Evolutionary conservation across 352 stramenopile genomes (phyloP), one percentile per base, ranked within the genome.

Genomic region (Peronosclerospora sorghi): DNA sequence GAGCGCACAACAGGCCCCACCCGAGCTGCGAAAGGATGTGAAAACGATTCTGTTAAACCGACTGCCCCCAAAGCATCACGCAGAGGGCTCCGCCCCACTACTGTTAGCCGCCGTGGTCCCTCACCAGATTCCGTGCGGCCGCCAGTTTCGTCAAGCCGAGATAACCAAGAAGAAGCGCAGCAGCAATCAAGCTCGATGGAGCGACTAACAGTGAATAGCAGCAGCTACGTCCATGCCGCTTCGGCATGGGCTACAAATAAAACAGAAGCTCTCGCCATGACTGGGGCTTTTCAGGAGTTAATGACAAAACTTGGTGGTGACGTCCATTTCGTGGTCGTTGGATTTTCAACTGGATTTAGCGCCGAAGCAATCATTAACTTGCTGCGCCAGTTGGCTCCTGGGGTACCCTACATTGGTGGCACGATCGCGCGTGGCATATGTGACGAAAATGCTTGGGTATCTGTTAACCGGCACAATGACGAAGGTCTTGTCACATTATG

Each of bases 361-460:
- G 77, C 76, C 1, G 72, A 85, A 43, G 48, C 80, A 5, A 74
- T 93, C 27, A 63, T 90, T 9, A 79, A 70, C 14, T 36, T 86
- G 28, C 55, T 93, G 1, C 71, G 79, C 0, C 71, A 93, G 30
- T 48, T 87, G 15, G 80, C 80, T 0, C 80, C 80, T 18, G 77
- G 75, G 0, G 74, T 93, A 6, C 77, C 80, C 1, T 93, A 86
- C 45, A 87, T 93, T 36, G 80, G 80, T 15, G 80, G 80, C 12
- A 89, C 78, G 15, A 88, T 89, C 19, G 80, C 76, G 6, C 73
- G 80, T 29, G 79, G 76, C 3, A 87, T 89, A 59, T 93, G 80
- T 50, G 78, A 93, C 30, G 77, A 93, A 43, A 84, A 86, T 37
- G 80, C 80, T 19, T 93, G 80, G 80, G 75, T 93, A 3, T 87